These are phyloP conservation scores for Wallacemonas sp. DNA, from an alignment of 208 protist species.

Conservation along the genomic window DNA sequence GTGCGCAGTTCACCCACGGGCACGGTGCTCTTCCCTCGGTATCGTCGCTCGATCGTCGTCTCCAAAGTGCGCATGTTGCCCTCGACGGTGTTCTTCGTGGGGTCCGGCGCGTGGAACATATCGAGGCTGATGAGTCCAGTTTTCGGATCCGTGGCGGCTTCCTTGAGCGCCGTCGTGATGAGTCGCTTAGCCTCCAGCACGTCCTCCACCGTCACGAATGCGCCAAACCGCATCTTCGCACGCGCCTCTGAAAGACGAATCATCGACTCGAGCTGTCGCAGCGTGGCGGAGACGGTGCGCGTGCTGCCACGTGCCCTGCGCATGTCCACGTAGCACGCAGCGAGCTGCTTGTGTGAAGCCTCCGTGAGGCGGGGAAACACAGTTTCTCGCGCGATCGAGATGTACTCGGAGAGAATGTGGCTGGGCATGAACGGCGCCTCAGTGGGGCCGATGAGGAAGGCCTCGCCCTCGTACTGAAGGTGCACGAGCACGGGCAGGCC, in stretches of 20 bases:
- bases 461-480: conserved; percentile 71
- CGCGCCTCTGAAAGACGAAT: conserved; percentile 96
- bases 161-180: conserved; percentile 85
- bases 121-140: conserved; percentile 90
- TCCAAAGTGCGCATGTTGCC: conserved; percentile 77
- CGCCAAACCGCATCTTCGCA: conserved; percentile 89
- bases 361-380: conserved; percentile 86
- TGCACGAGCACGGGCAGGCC: conserved; percentile 42
- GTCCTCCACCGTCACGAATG: conserved; percentile 75
- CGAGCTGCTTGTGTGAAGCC: conserved; percentile 87
- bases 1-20: conserved; percentile 65
- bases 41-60: conserved; percentile 56
- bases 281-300: conserved; percentile 97
- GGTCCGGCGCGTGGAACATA: conserved; percentile 86
- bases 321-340: conserved; percentile 94
- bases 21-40: conserved; percentile 36
- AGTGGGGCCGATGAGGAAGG: conserved; percentile 53
- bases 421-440: conserved; percentile 74
- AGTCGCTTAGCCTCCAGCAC: conserved; percentile 91
- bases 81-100: conserved; percentile 75
- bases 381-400: conserved; percentile 88
- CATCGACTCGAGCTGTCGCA: conserved; percentile 98
- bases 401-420: conserved; percentile 89
- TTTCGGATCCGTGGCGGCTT: conserved; percentile 80
- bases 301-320: conserved; percentile 76